phyloP scores from a whole-genome alignment of 305 asterid species.

The Fraxinus albicans region DNA sequence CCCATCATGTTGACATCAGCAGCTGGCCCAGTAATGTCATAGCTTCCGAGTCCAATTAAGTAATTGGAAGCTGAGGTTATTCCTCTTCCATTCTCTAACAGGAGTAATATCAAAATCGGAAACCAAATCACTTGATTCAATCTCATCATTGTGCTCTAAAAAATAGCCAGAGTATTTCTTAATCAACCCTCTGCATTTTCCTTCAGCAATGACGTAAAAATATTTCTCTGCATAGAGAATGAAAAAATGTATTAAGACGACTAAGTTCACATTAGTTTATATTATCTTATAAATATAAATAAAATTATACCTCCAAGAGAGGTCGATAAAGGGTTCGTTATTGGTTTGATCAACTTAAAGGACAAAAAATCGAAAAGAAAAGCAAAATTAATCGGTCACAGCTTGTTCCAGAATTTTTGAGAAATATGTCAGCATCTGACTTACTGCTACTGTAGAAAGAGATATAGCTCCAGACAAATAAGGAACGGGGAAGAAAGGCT shows the following conservation, averaged over 20 bases:
- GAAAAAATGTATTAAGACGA: background rate
- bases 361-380: background rate
- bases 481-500: background rate
- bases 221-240: background rate
- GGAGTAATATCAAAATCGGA: conserved; percentile 39
- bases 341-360: background rate
- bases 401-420: background rate
- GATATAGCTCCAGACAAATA: background rate
- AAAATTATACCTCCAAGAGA: background rate
- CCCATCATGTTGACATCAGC: conserved; percentile 99
- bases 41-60: conserved; percentile 89
- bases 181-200: conserved; percentile 26
- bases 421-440: background rate
- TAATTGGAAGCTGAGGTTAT: conserved; percentile 57
- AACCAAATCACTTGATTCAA: conserved; percentile 42
- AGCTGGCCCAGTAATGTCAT: conserved; percentile 97
- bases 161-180: conserved; percentile 14
- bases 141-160: conserved; percentile 36
- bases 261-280: background rate
- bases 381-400: background rate
- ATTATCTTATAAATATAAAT: too few species aligned
- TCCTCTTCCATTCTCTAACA: conserved; percentile 42
- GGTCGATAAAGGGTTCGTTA: background rate
- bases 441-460: background rate
- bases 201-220: conserved; percentile 18